Evolutionary conservation across 345 rosid genomes (phyloP).

Genomic region (Gossypium australe): DNA sequence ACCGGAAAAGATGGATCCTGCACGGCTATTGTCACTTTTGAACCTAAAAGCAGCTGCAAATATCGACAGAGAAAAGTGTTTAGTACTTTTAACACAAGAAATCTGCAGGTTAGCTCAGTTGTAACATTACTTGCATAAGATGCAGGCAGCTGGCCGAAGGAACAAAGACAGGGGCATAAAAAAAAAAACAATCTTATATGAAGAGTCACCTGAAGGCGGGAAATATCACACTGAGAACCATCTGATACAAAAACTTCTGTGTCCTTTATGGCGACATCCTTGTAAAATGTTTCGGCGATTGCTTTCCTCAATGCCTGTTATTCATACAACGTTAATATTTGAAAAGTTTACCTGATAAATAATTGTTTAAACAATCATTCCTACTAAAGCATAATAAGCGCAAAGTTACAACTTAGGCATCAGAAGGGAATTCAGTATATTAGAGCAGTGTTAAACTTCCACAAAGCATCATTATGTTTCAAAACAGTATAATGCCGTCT

Average conservation of each 20-base stretch:
- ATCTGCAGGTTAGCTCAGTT: neutral
- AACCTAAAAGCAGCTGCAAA: constrained; percentile 50
- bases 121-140: neutral
- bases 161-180: neutral
- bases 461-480: neutral
- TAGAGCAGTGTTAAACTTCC: neutral
- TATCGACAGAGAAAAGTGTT: constrained; percentile 13
- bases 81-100: neutral
- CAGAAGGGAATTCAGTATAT: neutral
- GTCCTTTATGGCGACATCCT: constrained; percentile 33
- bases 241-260: constrained; percentile 62
- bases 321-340: neutral
- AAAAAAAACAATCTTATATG: neutral
- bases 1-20: constrained; percentile 71
- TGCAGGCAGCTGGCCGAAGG: neutral
- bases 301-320: constrained; percentile 42
- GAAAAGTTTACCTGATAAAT: neutral
- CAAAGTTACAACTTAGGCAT: neutral
- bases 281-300: constrained; percentile 50
- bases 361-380: neutral
- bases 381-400: neutral
- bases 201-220: constrained; percentile 49
- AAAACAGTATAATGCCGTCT: neutral
- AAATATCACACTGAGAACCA: constrained; percentile 61
- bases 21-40: constrained; percentile 45